phyloP scores from a whole-genome alignment of 495 filamentous ascomycete genomes.

The Podospora bellae-mahoneyi region DNA sequence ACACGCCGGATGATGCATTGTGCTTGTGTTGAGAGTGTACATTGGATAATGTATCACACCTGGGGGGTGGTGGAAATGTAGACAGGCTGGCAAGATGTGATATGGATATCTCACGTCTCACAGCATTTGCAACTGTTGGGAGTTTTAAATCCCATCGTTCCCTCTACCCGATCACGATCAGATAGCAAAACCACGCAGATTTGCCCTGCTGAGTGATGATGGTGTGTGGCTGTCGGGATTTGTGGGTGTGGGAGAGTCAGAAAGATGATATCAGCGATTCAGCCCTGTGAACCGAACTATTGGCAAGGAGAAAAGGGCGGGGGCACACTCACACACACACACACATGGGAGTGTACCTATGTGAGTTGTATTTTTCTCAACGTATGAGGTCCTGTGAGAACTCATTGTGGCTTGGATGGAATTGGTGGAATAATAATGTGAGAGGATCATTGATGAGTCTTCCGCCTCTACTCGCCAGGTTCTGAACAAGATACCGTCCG shows the following conservation, averaged over 20 bases:
- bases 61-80: background rate
- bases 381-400: background rate
- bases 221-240: background rate
- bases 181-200: background rate
- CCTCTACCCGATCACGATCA: background rate
- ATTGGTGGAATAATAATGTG: background rate
- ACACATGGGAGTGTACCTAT: too few relatives aligned
- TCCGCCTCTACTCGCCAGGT: background rate
- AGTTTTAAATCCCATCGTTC: background rate
- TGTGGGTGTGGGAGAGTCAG: background rate
- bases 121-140: background rate
- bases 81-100: background rate
- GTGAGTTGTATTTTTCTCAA: background rate
- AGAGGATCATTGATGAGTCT: background rate
- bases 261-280: background rate
- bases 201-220: too few relatives aligned
- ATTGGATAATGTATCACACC: too few relatives aligned
- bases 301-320: background rate
- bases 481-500: background rate
- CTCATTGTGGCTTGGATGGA: background rate
- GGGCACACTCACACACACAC: background rate
- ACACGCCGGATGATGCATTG: background rate
- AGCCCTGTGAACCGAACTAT: background rate
- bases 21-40: too few relatives aligned
- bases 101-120: constrained; percentile 7